Percentiles rank a stretch among this genome's conserved stretches.
These are phyloP conservation scores for Russula sp. DNA, from an alignment of 768 basidiomycete genomes.

Conservation along the genomic window DNA sequence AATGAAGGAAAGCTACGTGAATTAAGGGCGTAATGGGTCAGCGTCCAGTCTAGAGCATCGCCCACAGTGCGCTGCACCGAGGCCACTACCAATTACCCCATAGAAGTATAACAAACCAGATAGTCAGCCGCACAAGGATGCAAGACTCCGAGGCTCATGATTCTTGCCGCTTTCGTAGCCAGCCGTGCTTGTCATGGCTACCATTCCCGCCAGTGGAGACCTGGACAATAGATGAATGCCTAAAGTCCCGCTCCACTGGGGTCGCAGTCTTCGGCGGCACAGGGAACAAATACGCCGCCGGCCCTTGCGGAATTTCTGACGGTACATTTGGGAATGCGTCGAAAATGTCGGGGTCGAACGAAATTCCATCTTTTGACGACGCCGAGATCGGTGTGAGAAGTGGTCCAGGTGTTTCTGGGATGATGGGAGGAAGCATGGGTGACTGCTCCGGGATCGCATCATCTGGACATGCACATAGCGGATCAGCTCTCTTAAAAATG, in stretches of 20 bases:
- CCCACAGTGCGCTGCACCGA: not conserved
- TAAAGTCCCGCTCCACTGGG: slow-evolving; percentile 9
- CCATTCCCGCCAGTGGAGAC: slow-evolving; percentile 5
- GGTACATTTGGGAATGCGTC: slow-evolving; percentile 74
- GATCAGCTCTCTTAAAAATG: not conserved
- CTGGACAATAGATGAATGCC: slow-evolving; percentile 7
- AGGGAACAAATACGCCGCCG: slow-evolving; percentile 14
- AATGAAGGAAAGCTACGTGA: not conserved
- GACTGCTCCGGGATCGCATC: slow-evolving; percentile 18
- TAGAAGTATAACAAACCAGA: slow-evolving; percentile 1
- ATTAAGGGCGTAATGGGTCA: not conserved
- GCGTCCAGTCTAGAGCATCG: not conserved
- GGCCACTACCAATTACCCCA: not conserved
- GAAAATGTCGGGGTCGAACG: slow-evolving; percentile 52
- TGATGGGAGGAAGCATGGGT: slow-evolving; percentile 25
- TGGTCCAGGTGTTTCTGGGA: slow-evolving; percentile 29
- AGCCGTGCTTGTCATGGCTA: not conserved
- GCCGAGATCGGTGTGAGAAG: slow-evolving; percentile 38
- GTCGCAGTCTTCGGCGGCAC: slow-evolving; percentile 2
- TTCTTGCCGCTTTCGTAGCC: slow-evolving; percentile 7
- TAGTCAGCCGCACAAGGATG: not conserved
- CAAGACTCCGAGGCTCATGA: not conserved
- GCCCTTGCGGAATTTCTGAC: slow-evolving; percentile 31
- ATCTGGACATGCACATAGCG: not conserved
- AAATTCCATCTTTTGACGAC: slow-evolving; percentile 38